Evolutionary conservation across 176 grass and related monocot species (phyloP).

Genomic region (Carex pumila): DNA sequence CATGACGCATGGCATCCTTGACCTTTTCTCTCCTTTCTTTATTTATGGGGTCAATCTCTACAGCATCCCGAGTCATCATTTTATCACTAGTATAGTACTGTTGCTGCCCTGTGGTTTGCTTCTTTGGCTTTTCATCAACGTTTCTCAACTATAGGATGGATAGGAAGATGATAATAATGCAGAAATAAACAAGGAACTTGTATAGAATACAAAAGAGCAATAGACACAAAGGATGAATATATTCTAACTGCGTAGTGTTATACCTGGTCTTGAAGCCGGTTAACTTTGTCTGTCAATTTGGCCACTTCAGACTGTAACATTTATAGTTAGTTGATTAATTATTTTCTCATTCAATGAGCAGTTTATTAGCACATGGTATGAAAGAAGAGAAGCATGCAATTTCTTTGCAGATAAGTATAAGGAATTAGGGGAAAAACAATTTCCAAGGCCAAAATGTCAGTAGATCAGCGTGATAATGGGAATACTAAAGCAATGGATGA

Average conservation of each 20-base stretch:
- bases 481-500: background rate
- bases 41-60: constrained; percentile 68
- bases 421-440: background rate
- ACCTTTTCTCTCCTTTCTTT: constrained; percentile 84
- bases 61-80: constrained; percentile 23
- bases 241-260: constrained; percentile 5
- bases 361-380: background rate
- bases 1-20: constrained; percentile 90
- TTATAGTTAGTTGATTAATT: constrained; percentile 17
- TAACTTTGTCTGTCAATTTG: constrained; percentile 52
- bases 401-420: background rate
- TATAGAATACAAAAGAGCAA: background rate
- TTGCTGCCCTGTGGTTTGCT: constrained; percentile 5
- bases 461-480: background rate
- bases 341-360: background rate
- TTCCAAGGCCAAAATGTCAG: background rate
- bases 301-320: constrained; percentile 60
- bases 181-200: background rate
- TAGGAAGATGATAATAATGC: background rate
- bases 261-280: constrained; percentile 84
- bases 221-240: constrained; percentile 4
- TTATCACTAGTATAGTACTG: constrained; percentile 31
- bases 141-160: constrained; percentile 65
- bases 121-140: constrained; percentile 23
- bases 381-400: background rate